A percentile compares a stretch with the other conserved stretches of the same genome.
phyloP scores from a whole-genome alignment of 1,284 basidiomycete genomes.

The Pyrrhoderma noxium region DNA sequence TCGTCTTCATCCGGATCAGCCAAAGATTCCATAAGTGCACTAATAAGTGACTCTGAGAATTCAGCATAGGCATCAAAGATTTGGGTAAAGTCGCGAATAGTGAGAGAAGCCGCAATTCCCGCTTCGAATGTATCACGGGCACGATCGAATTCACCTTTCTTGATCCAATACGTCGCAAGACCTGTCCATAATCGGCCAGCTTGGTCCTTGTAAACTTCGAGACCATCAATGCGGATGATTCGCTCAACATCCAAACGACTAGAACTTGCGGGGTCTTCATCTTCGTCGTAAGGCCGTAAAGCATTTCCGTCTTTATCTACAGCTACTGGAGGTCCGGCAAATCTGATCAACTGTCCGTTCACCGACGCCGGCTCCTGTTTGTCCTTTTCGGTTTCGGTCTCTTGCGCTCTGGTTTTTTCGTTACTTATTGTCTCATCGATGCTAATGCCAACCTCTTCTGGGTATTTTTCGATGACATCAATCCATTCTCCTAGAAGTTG shows the following conservation, averaged over 20 bases:
- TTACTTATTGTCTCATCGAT: conserved; percentile 64
- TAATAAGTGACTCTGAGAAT: conserved; percentile 88
- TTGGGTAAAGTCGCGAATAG: conserved; percentile 95
- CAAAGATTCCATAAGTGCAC: conserved; percentile 85
- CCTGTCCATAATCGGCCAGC: conserved; percentile 95
- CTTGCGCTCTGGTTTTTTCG: conserved; percentile 34
- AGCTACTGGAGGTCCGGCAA: conserved; percentile 63
- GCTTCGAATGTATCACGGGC: conserved; percentile 85
- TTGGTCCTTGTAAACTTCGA: conserved; percentile 90
- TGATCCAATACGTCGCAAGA: conserved; percentile 97
- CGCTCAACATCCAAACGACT: conserved; percentile 82
- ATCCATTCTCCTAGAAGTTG: conserved; percentile 92
- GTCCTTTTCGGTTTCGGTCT: conserved; percentile 25
- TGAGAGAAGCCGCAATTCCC: conserved; percentile 80
- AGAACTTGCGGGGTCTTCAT: conserved; percentile 71
- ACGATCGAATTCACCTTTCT: conserved; percentile 89
- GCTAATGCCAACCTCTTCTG: conserved; percentile 89
- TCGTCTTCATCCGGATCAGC: conserved; percentile 64
- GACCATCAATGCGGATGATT: conserved; percentile 81
- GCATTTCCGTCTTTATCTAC: conserved; percentile 44
- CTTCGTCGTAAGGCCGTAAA: conserved; percentile 58
- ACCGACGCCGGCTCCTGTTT: conserved; percentile 40
- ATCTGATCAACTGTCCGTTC: conserved; percentile 62
- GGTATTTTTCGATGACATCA: conserved; percentile 84
- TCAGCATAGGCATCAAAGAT: conserved; percentile 97